phyloP scores from a whole-genome alignment of 2,329 filamentous ascomycete genomes.

The Ascochyta pisi region DNA sequence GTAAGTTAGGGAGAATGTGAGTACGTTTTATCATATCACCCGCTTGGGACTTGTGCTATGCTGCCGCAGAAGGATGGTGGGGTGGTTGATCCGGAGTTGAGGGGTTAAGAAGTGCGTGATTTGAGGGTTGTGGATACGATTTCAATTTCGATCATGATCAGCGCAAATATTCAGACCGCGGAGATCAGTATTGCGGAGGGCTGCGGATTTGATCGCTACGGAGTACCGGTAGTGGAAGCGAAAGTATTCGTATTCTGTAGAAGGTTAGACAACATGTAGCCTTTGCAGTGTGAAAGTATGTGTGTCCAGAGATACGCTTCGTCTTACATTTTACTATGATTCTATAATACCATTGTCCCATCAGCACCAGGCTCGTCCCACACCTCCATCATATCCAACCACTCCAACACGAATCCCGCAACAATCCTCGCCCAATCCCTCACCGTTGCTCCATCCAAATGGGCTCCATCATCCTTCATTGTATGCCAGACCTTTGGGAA shows the following conservation, averaged over 20 bases:
- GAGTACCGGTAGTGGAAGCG: conserved; percentile 1
- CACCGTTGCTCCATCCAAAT: conserved; percentile 80
- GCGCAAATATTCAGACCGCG: conserved; percentile 31
- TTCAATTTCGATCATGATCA: conserved; percentile 29
- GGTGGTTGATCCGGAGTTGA: conserved; percentile 26
- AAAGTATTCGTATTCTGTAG: too few species aligned
- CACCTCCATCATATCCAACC: conserved; percentile 78
- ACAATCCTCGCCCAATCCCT: conserved; percentile 88
- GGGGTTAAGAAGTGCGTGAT: conserved; percentile 28
- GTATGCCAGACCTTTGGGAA: conserved; percentile 91
- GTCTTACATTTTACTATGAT: background rate
- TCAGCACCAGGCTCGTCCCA: conserved; percentile 30
- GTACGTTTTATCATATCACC: too few species aligned
- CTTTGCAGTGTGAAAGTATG: too few species aligned
- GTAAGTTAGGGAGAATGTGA: too few species aligned
- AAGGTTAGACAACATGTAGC: too few species aligned
- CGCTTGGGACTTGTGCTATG: too few species aligned
- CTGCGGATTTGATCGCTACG: conserved; percentile 25
- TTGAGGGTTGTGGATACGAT: conserved; percentile 33
- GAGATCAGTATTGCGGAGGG: conserved; percentile 39
- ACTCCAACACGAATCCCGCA: conserved; percentile 85
- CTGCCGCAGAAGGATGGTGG: conserved; percentile 20
- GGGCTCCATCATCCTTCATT: conserved; percentile 80
- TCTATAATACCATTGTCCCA: background rate
- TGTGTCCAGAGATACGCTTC: too few species aligned